Base-by-base conservation (phyloP, 75 land plant species). In the Isoetes taiwanensis region DNA sequence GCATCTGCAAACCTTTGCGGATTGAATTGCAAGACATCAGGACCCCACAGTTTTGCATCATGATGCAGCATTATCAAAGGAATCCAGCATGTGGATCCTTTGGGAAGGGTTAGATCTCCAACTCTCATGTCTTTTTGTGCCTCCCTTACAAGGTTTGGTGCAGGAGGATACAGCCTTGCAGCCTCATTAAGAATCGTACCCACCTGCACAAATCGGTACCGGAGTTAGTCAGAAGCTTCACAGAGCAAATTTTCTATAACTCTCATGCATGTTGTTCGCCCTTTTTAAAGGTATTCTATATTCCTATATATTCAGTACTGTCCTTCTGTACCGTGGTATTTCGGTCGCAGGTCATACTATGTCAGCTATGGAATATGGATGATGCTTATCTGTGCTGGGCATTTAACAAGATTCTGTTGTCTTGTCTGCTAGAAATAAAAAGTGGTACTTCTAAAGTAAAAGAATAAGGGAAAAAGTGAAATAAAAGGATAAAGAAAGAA, bases 151-250 rank as follows among this genome's bases (percentile, higher is more conserved):
- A 86, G 57, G 0, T 82, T 33, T 0, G 70, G 43, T 0, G 73
- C 91, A 26, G 93, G 83, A 25, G 96, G 80, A 31, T 86, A 90
- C 26, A 90, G 67, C 57, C 96, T 72, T 10, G 82, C 40, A 1
- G 81, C 68, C 58, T 90, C 96, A 43, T 86, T 86, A 2, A 86
- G 61, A 0, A 90, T 76, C 87, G 82, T 86, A 3, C 76, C 75
- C 40, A 90, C 24, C 96, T 85, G 75, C 77, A 72, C 3, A 30
- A 56, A 6, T 12, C 1, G 20, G 33, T 28, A 57, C n/a, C n/a
- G n/a, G 9, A 62, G 35, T 11, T 32, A 24, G 0, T 23, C 12
- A n/a, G 41, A 43, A 43, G 2, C 24, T 43, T 43, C 24, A 43
- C 48, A 20, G 11, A 20, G 19, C 8, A 43, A 3, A 43, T 20